Base-by-base conservation (phyloP, 139 green algal genomes). In the Tetradesmus lagerheimii region DNA sequence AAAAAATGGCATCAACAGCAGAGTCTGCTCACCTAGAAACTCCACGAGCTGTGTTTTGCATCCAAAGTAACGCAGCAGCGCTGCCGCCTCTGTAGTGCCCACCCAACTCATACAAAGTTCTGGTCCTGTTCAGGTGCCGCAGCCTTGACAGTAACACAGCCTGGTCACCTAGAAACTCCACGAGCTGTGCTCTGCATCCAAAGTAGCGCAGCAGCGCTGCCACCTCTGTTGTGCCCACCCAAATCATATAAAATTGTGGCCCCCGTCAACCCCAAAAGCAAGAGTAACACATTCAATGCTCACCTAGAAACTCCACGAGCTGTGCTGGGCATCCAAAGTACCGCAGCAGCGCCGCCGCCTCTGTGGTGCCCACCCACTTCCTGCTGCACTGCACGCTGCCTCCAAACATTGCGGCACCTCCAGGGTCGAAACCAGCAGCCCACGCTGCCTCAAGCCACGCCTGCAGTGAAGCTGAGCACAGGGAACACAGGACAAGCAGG, bases 291-390 rank as follows among this genome's bases (percentile, higher is more conserved):
- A 80, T 39, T 9, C 71, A 18, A 8, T 12, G 27, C 82, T 87
- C 57, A 87, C 82, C 82, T 16, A 39, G 9, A 53, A 99, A 99
- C 88, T 99, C 97, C 2, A 98, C 91, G 23, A 99, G 93, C 14
- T 93, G 91, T 23, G 96, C 94, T 0, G 80, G 41, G 57, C 97
- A 34, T 0, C 96, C 94, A 89, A 98, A 98, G 85, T 83, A 94
- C 4, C 95, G 90, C 74, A 99, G 89, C 85, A 99, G 84, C 14
- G 97, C 90, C 8, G 94, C 95, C 0, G 91, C 94, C 84, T 99
- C 97, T 16, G 96, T 97, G 20, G 95, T 96, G 20, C 96, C 96
- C 3, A 98, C 96, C 96, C 96, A 98, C 89, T 95, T 96, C 53
- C 47, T 88, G 81, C 77, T 93, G 74, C 94, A 91, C 87, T 96